These are phyloP conservation scores for Tuber microsphaerosporum DNA, from an alignment of 495 filamentous ascomycete genomes.

Conservation along the genomic window DNA sequence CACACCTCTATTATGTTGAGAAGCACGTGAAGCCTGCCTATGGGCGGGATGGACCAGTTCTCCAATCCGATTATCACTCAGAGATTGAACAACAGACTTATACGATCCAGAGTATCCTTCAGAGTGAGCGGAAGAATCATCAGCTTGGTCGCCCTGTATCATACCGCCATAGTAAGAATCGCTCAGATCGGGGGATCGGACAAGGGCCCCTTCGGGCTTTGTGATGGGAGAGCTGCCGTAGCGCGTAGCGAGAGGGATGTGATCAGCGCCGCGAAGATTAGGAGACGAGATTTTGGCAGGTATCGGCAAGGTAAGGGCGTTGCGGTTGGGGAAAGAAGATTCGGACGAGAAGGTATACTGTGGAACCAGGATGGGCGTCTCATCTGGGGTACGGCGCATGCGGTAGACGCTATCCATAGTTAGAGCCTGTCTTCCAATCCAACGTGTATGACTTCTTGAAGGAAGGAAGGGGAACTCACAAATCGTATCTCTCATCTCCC, in stretches of 20 bases:
- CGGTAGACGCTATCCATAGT: conserved; percentile 36
- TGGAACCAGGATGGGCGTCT: conserved; percentile 36
- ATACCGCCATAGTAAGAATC: conserved; percentile 13
- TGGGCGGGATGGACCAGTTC: conserved; percentile 34
- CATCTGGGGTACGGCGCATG: conserved; percentile 39
- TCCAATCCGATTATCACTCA: conserved; percentile 21
- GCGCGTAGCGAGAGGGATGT: conserved; percentile 18
- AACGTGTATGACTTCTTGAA: background rate
- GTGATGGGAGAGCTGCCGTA: conserved; percentile 32
- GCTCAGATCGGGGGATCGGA: conserved; percentile 22
- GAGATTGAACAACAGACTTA: conserved; percentile 22
- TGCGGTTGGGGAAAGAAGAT: conserved; percentile 38
- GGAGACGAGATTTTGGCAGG: conserved; percentile 22
- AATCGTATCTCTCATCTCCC: conserved; percentile 36
- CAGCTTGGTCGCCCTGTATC: conserved; percentile 19
- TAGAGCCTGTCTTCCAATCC: conserved; percentile 9
- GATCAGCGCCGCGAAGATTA: background rate
- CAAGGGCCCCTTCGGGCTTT: conserved; percentile 24
- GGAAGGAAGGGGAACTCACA: conserved; percentile 24
- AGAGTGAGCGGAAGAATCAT: conserved; percentile 24
- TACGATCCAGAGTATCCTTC: conserved; percentile 17
- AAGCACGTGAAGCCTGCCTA: conserved; percentile 12
- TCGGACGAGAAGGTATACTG: conserved; percentile 33
- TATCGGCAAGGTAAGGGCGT: conserved; percentile 30
- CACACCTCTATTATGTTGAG: conserved; percentile 15